Evolutionary conservation across 139 green algal species (phyloP).

Genomic region (Chlamydomonas incerta): DNA sequence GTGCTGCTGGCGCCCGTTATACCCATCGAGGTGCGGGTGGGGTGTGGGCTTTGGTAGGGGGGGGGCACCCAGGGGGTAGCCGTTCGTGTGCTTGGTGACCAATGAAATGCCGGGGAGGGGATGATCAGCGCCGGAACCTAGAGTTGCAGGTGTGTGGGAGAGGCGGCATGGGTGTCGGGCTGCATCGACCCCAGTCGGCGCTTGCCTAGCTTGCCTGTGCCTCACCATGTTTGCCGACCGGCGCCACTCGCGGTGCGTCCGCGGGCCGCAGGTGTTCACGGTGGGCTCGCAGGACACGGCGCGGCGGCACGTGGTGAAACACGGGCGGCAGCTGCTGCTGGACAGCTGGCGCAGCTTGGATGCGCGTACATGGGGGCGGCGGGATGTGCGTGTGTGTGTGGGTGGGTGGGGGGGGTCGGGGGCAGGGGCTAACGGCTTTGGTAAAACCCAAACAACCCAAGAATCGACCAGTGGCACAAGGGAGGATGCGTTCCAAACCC

Average conservation of each 20-base stretch:
- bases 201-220: too few species aligned
- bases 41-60: background rate
- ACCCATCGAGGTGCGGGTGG: conserved; percentile 14
- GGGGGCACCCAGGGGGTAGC: background rate
- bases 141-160: too few species aligned
- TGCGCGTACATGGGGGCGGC: background rate
- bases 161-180: too few species aligned
- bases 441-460: too few species aligned
- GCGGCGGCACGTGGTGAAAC: conserved; percentile 1
- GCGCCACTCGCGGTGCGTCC: too few species aligned
- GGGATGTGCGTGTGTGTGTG: too few species aligned
- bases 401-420: too few species aligned
- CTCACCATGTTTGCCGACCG: too few species aligned
- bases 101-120: background rate
- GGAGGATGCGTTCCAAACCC: too few species aligned
- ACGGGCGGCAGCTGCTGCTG: conserved; percentile 13
- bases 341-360: conserved; percentile 12
- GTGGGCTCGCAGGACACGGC: background rate
- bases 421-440: too few species aligned
- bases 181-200: too few species aligned
- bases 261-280: conserved; percentile 41
- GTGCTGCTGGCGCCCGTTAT: conserved; percentile 39
- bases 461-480: too few species aligned
- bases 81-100: background rate
- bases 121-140: background rate